phyloP scores from a whole-genome alignment of 139 green algal species.

The Zygnema circumcarinatum region DNA sequence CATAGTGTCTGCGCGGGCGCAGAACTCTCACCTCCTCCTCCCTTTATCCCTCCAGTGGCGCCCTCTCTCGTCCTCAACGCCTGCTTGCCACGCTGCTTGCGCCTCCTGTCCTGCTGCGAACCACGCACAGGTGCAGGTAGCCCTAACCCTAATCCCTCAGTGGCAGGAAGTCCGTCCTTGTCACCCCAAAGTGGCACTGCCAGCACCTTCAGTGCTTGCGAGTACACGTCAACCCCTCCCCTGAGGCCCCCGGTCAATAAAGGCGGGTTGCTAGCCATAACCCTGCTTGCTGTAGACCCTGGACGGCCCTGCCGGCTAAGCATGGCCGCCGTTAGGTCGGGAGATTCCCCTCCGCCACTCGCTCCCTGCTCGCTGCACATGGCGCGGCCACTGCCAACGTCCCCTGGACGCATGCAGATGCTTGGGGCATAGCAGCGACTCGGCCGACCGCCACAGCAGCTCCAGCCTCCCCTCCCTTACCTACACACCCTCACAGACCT shows the following conservation, averaged over 20 bases:
- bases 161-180: background rate
- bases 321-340: too few relatives aligned
- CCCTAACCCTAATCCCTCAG: background rate
- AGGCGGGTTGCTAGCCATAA: too few relatives aligned
- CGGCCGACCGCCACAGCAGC: too few relatives aligned
- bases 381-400: too few relatives aligned
- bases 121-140: background rate
- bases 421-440: too few relatives aligned
- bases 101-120: background rate
- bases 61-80: background rate
- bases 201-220: conserved; percentile 5
- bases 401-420: too few relatives aligned
- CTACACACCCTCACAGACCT: too few relatives aligned
- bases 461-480: too few relatives aligned
- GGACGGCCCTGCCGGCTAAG: too few relatives aligned
- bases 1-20: conserved; percentile 34
- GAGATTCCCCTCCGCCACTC: too few relatives aligned
- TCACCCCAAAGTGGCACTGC: background rate
- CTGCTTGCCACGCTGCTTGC: background rate
- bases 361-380: too few relatives aligned
- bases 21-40: background rate
- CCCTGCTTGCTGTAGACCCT: too few relatives aligned
- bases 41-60: background rate
- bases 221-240: background rate
- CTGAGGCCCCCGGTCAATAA: background rate